Conservation (phyloP, 2,329 filamentous ascomycete species). For the Fusarium drepaniforme region DNA sequence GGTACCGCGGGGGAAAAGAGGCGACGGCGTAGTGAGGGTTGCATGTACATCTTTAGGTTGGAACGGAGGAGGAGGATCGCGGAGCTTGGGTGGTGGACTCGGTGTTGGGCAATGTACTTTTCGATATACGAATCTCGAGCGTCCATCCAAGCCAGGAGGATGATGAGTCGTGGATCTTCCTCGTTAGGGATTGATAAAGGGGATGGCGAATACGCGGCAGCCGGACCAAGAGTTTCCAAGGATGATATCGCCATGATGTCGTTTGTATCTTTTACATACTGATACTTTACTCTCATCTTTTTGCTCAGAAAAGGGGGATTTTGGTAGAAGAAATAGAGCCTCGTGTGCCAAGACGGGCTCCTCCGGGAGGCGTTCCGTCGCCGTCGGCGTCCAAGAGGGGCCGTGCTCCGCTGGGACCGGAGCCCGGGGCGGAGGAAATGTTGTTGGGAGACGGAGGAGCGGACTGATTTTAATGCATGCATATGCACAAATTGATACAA, state of each 20-base stretch:
- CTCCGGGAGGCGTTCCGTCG: slow-evolving; percentile 5
- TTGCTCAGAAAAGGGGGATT: not conserved
- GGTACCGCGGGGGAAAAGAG: slow-evolving; percentile 55
- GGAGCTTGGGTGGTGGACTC: slow-evolving; percentile 57
- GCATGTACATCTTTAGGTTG: slow-evolving; percentile 52
- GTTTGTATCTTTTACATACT: not conserved
- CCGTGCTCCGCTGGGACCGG: slow-evolving; percentile 32
- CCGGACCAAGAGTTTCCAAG: slow-evolving; percentile 54
- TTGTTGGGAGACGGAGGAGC: not conserved
- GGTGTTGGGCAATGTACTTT: slow-evolving; percentile 63
- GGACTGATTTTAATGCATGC: not conserved
- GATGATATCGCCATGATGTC: slow-evolving; percentile 47
- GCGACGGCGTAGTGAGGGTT: slow-evolving; percentile 45
- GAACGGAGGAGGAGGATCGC: slow-evolving; percentile 61
- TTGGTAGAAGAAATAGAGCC: not conserved
- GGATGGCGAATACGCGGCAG: slow-evolving; percentile 49
- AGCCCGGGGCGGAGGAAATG: slow-evolving; percentile 22
- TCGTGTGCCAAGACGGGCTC: not conserved
- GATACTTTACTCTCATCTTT: not conserved
- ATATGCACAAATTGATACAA: not conserved
- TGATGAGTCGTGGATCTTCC: slow-evolving; percentile 57
- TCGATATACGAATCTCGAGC: slow-evolving; percentile 62
- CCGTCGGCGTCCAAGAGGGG: slow-evolving; percentile 23
- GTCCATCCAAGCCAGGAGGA: slow-evolving; percentile 64
- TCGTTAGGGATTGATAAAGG: slow-evolving; percentile 3